Conservation (phyloP, 75 land plant species). For the Larix kaempferi region DNA sequence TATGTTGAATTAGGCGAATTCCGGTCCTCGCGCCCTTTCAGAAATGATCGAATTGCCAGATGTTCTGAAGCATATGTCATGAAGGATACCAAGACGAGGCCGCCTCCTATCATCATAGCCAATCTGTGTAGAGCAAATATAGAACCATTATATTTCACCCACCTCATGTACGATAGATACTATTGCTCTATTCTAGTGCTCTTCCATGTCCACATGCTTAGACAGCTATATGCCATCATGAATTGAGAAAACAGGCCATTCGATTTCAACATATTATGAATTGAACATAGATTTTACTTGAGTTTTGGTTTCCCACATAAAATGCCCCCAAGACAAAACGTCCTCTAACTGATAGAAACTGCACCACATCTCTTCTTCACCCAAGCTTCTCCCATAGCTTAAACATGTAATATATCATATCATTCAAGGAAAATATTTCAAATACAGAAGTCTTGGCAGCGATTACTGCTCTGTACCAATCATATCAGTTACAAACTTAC, state of each 20-base stretch:
- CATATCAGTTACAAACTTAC: background rate
- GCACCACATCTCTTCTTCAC: background rate
- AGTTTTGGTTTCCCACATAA: background rate
- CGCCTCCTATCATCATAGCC: constrained; percentile 79
- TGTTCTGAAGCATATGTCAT: constrained; percentile 88
- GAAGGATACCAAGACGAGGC: constrained; percentile 67
- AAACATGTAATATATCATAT: background rate
- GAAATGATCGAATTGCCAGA: constrained; percentile 69
- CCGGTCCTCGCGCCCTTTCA: constrained; percentile 62
- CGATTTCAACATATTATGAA: background rate
- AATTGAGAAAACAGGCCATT: background rate
- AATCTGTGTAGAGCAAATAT: constrained; percentile 37
- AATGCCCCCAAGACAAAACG: background rate
- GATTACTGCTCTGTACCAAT: background rate
- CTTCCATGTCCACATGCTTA: too few relatives aligned
- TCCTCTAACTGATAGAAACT: background rate
- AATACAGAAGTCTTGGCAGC: background rate
- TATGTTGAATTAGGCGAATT: constrained; percentile 18
- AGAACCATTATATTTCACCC: constrained; percentile 2
- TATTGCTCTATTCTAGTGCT: too few relatives aligned
- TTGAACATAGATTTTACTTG: background rate
- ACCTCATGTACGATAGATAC: background rate
- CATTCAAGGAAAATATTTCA: background rate
- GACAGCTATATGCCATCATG: background rate
- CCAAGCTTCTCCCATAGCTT: background rate